Conservation (phyloP, 306 rosid genomes). For the Vigna nakashimae region DNA sequence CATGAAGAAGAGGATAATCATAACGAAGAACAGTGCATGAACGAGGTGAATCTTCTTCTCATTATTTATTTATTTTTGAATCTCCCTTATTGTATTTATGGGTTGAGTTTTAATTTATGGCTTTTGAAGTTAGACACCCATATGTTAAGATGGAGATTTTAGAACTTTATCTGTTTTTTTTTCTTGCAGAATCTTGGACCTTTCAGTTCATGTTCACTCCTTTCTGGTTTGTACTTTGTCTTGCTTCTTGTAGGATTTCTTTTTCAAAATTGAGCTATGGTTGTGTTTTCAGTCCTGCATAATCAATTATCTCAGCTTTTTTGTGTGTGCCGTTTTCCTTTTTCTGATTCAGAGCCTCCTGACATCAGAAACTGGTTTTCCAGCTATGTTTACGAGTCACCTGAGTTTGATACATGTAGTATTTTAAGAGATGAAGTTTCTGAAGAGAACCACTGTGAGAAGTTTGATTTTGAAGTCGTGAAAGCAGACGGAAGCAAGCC, state of each 20-base stretch:
- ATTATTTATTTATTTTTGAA: not conserved
- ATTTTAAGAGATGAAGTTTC: slow-evolving; percentile 41
- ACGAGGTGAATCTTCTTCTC: slow-evolving; percentile 48
- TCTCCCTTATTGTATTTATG: not conserved
- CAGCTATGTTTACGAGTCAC: slow-evolving; percentile 79
- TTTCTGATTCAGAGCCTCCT: slow-evolving; percentile 61
- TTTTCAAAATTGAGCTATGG: not conserved
- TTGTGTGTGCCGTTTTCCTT: not conserved
- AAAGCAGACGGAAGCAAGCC: slow-evolving; percentile 35
- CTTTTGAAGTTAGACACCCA: not conserved
- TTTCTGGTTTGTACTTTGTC: slow-evolving; percentile 63
- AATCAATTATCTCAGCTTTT: slow-evolving; percentile 12
- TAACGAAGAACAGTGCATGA: slow-evolving; percentile 32
- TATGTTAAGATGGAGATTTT: not conserved
- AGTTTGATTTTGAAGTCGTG: slow-evolving; percentile 32
- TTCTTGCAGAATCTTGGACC: slow-evolving; percentile 53
- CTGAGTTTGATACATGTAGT: slow-evolving; percentile 43
- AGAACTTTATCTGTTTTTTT: not conserved
- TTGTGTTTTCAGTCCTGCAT: slow-evolving; percentile 12
- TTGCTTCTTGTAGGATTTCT: slow-evolving; percentile 36
- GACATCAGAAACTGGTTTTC: slow-evolving; percentile 80
- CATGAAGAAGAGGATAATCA: slow-evolving; percentile 43
- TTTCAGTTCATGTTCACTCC: slow-evolving; percentile 50
- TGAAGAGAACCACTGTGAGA: slow-evolving; percentile 41
- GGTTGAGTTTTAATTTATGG: not conserved